Evolutionary conservation across 1,284 basidiomycete species (phyloP).

Genomic region (Naganishia liquefaciens): DNA sequence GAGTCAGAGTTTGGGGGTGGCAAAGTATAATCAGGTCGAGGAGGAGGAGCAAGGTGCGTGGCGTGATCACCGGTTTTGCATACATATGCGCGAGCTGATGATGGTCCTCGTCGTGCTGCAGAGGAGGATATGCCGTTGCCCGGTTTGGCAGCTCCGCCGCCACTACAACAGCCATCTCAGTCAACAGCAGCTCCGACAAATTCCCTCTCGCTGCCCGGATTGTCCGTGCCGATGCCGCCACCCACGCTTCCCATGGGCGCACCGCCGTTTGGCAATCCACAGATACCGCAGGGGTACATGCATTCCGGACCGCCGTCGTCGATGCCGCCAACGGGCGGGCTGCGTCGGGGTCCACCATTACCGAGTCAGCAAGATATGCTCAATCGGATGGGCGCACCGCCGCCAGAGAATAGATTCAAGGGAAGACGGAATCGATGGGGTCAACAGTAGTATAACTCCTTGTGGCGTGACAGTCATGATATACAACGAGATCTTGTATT

Average conservation of each 20-base stretch:
- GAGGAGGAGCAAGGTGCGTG: constrained; percentile 39
- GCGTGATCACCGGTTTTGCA: background rate
- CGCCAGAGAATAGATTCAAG: constrained; percentile 33
- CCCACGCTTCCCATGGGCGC: constrained; percentile 20
- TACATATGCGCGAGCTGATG: constrained; percentile 8
- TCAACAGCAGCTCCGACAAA: background rate
- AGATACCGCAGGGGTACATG: background rate
- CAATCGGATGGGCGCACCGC: constrained; percentile 38
- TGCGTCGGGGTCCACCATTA: constrained; percentile 37
- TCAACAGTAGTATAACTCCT: background rate
- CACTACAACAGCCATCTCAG: constrained; percentile 1
- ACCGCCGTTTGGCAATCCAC: background rate
- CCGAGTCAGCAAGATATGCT: constrained; percentile 55
- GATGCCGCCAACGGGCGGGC: constrained; percentile 1
- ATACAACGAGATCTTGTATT: constrained; percentile 12
- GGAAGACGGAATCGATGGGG: constrained; percentile 32
- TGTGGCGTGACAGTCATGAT: background rate
- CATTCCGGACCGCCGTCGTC: background rate
- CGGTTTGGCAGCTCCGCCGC: constrained; percentile 24
- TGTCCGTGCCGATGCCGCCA: constrained; percentile 22
- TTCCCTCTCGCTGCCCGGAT: constrained; percentile 17
- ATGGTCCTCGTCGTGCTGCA: background rate
- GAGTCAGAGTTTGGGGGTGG: constrained; percentile 39
- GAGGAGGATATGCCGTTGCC: constrained; percentile 34
- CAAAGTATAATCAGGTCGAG: constrained; percentile 56